phyloP scores from a whole-genome alignment of 2,329 filamentous ascomycete species.

The Neonectria hederae region DNA sequence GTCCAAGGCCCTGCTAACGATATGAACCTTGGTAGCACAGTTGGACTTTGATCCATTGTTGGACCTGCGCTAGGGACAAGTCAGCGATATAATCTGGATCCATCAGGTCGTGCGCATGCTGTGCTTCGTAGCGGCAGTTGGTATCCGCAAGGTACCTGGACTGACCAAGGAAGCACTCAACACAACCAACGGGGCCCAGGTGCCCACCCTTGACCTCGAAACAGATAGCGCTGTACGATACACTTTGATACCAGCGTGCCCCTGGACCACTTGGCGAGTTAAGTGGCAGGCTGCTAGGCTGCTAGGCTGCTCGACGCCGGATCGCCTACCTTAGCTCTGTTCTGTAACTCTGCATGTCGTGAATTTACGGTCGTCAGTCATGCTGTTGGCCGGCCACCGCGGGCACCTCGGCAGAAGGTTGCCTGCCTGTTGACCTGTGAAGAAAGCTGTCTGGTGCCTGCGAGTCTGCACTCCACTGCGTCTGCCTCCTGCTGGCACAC shows the following conservation, averaged over 20 bases:
- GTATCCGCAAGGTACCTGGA: conserved; percentile 16
- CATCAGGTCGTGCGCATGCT: conserved; percentile 17
- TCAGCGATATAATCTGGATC: conserved; percentile 37
- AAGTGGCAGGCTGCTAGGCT: background rate
- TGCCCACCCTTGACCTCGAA: conserved; percentile 14
- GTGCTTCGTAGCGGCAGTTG: conserved; percentile 18
- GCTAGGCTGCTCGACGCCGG: background rate
- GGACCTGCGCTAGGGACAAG: conserved; percentile 28
- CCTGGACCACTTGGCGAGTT: background rate
- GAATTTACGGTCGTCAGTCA: conserved; percentile 10
- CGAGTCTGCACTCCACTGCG: background rate
- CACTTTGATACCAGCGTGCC: conserved; percentile 6
- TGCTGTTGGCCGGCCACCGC: conserved; percentile 20
- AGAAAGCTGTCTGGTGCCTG: background rate
- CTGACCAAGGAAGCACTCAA: background rate
- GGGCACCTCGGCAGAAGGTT: conserved; percentile 10
- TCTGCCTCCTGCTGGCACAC: background rate
- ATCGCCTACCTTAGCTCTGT: background rate
- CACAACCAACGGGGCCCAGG: background rate
- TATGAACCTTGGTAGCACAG: background rate
- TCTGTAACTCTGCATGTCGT: conserved; percentile 19
- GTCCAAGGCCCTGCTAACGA: background rate
- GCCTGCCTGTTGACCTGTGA: background rate
- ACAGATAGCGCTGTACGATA: conserved; percentile 15
- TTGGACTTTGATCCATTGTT: background rate